A percentile compares a stretch with the other conserved stretches of the same genome.
Conservation (phyloP, 768 basidiomycete species). For the Suillus americanus region DNA sequence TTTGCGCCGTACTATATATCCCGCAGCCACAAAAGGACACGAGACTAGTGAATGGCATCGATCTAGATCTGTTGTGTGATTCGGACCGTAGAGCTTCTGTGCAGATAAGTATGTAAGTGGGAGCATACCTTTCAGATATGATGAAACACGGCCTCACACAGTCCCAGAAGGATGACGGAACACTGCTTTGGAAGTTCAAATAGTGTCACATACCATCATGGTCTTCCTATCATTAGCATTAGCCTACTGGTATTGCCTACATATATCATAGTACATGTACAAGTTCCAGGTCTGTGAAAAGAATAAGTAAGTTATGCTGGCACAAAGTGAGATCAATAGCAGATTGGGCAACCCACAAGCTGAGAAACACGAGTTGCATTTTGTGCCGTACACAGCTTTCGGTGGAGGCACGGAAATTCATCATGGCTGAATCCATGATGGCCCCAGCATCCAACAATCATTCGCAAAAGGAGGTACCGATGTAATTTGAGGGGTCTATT, state of each 20-base stretch:
- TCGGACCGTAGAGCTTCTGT: background rate
- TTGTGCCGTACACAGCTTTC: background rate
- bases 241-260: background rate
- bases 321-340: background rate
- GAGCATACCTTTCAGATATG: background rate
- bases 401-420: background rate
- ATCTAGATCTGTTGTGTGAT: background rate
- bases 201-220: background rate
- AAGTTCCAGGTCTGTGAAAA: background rate
- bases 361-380: background rate
- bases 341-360: background rate
- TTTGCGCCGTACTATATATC: background rate
- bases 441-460: background rate
- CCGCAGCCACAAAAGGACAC: background rate
- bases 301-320: background rate
- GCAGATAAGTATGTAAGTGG: background rate
- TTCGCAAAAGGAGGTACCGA: background rate
- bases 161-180: no score
- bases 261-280: background rate
- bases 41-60: background rate
- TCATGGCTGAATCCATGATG: background rate
- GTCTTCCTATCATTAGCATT: background rate
- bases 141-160: background rate
- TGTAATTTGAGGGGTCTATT: background rate
- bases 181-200: background rate